Evolutionary conservation across 164 flowering plant genomes (phyloP), one percentile per base, ranked within the genome.

Genomic region (Stephania cephalantha): DNA sequence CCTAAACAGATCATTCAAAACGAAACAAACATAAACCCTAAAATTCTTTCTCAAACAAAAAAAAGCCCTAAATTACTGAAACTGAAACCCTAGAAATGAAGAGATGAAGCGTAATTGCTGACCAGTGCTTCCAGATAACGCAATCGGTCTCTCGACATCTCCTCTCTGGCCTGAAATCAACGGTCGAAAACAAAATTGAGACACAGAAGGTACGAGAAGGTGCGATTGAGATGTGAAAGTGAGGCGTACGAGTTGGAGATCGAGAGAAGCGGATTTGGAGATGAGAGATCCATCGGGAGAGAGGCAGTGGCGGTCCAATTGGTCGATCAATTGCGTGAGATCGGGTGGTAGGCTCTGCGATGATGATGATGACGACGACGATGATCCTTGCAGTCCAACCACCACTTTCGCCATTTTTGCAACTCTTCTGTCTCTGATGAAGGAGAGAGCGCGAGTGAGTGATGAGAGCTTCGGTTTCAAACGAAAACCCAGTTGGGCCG

Each of bases 41-140:
- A 35, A 35, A 35, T 35, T 35, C 1, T 35, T 4, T 35, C 25
- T 25, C 25, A 48, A 2, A 2, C 12, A 50, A 11, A 50, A 50
- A 50, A 15, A 50, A 50, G 15, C 61, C 31, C 48, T 5, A 45
- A 9, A 22, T 17, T 12, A 3, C 74, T 29, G 5, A 69, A 50
- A 73, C 18, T 46, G 6, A 63, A 30, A 30, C 70, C 58, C 65
- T 30, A 67, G 11, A 52, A 45, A 1, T 12, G 25, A 13, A 68
- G 61, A n/a, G 48, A 55, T 35, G 42, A 50, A 7, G 7, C n/a
- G 18, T 58, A 18, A 53, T 29, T 7, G 8, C 68, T 45, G 82
- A 93, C 97, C 97, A 91, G 87, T 35, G 97, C 87, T 89, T 95
- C 99, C 85, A 95, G 84, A 80, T 95, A 95, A 15, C 95, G 90